phyloP scores from a whole-genome alignment of 768 basidiomycete species.

The Podaxis carcinomalis region DNA sequence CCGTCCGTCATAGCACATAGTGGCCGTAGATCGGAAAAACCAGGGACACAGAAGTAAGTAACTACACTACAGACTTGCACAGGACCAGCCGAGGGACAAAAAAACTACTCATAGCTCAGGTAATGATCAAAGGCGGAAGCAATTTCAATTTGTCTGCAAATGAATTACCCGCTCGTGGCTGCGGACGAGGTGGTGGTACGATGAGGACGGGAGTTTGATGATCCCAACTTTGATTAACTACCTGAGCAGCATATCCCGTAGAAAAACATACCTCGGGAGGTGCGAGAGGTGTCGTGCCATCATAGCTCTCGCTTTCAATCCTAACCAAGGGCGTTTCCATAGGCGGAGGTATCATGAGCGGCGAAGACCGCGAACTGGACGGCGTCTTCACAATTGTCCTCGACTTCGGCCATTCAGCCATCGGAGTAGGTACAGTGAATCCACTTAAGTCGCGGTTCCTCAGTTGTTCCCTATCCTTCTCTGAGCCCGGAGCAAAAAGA shows the following conservation, averaged over 20 bases:
- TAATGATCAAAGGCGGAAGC: conserved; percentile 30
- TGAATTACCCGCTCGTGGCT: conserved; percentile 15
- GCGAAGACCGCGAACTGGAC: not conserved
- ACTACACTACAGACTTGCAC: not conserved
- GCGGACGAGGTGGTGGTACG: conserved; percentile 33
- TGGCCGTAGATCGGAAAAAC: not conserved
- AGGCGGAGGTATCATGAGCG: conserved; percentile 7
- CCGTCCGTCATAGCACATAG: not conserved
- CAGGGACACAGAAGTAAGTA: not conserved
- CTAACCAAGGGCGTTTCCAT: conserved; percentile 11
- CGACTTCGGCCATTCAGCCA: conserved; percentile 18
- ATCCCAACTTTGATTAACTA: not conserved
- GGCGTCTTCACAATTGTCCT: conserved; percentile 10
- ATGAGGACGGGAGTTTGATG: conserved; percentile 36
- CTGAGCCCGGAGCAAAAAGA: conserved; percentile 39
- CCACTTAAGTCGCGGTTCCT: conserved; percentile 40
- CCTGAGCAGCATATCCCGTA: not conserved
- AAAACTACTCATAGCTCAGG: conserved; percentile 4
- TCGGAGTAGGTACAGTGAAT: conserved; percentile 22
- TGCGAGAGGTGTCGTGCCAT: conserved; percentile 42
- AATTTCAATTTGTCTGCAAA: conserved; percentile 23
- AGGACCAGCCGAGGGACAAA: conserved; percentile 2
- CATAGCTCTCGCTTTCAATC: conserved; percentile 25
- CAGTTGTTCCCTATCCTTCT: conserved; percentile 35
- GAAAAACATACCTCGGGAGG: conserved; percentile 39